Evolutionary conservation across 1,284 basidiomycete genomes (phyloP).

Genomic region (Fomitopsis palustris): DNA sequence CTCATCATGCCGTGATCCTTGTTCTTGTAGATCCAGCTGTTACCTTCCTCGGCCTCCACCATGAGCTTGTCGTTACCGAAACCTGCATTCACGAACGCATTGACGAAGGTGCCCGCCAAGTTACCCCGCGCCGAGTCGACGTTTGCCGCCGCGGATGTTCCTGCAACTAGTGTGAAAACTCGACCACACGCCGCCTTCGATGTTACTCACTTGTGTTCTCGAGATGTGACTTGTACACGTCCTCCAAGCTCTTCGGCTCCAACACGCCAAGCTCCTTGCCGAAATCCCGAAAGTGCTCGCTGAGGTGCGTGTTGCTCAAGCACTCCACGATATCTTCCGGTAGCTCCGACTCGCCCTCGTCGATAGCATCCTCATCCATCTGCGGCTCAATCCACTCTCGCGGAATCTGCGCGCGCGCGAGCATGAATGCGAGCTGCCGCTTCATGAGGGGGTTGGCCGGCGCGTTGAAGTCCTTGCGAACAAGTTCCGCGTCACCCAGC

Average conservation of each 20-base stretch:
- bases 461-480: slow-evolving; percentile 83
- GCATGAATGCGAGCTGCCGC: slow-evolving; percentile 91
- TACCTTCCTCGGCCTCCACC: slow-evolving; percentile 94
- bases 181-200: background rate
- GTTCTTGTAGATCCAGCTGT: slow-evolving; percentile 99
- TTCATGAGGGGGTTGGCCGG: slow-evolving; percentile 93
- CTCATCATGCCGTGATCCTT: slow-evolving; percentile 99
- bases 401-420: slow-evolving; percentile 91
- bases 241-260: slow-evolving; percentile 91
- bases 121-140: slow-evolving; percentile 95
- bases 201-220: slow-evolving; percentile 73
- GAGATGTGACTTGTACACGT: slow-evolving; percentile 97
- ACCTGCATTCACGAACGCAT: slow-evolving; percentile 98
- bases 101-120: slow-evolving; percentile 96
- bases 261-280: slow-evolving; percentile 93
- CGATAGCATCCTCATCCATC: slow-evolving; percentile 51
- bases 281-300: slow-evolving; percentile 84
- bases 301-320: slow-evolving; percentile 83
- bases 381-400: slow-evolving; percentile 79
- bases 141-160: slow-evolving; percentile 59
- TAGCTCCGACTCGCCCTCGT: slow-evolving; percentile 62
- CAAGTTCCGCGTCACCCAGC: slow-evolving; percentile 78
- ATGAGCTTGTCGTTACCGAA: slow-evolving; percentile 99
- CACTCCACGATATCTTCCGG: slow-evolving; percentile 85
- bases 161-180: slow-evolving; percentile 29